Evolutionary conservation across 805 yeast genomes (phyloP), one percentile per base, ranked within the genome.

Genomic region (Ogataea zsoltii): DNA sequence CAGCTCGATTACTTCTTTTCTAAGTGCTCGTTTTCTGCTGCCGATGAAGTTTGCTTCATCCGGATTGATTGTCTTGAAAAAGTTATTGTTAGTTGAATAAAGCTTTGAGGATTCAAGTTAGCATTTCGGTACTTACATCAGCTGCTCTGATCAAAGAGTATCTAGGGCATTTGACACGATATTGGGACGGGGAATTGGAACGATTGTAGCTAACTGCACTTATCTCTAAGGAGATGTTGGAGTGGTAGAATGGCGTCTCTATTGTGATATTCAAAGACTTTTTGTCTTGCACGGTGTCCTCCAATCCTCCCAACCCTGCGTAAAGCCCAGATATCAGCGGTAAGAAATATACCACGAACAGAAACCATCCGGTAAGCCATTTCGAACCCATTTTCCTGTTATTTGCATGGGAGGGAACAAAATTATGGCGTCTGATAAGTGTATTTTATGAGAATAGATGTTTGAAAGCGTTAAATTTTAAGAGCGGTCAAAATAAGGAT

Each of bases 151-250:
- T 32, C 23, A 52, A 31, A 11, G 53, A 46, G 18, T 28, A 41
- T 7, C 19, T 23, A 4, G 56, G 56, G 23, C 56, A 52, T 26
- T 46, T 33, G 18, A 45, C 48, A 33, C 29, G 45, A 18, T 33
- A 39, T 19, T 32, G 35, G 12, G 41, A 21, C 3, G 41, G n/a
- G 12, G 32, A 37, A 12, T 37, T 26, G 21, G 23, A 15, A 2
- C 14, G 3, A 11, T 26, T 14, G 25, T 25, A 5, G 11, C 21
- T n/a, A 6, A 2, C 17, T 7, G 21, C n/a, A 3, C n/a, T 25
- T 15, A 28, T 12, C 3, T 28, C 32, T 23, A 28, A 16, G 11
- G 40, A 26, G 13, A 28, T 6, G 4, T 37, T 37, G 9, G 40
- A 26, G 10, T 25, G 40, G 21, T 37, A 37, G 15, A 37, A 26